Evolutionary conservation across 1,284 basidiomycete genomes (phyloP).

Genomic region (Laetiporus sulphureus): DNA sequence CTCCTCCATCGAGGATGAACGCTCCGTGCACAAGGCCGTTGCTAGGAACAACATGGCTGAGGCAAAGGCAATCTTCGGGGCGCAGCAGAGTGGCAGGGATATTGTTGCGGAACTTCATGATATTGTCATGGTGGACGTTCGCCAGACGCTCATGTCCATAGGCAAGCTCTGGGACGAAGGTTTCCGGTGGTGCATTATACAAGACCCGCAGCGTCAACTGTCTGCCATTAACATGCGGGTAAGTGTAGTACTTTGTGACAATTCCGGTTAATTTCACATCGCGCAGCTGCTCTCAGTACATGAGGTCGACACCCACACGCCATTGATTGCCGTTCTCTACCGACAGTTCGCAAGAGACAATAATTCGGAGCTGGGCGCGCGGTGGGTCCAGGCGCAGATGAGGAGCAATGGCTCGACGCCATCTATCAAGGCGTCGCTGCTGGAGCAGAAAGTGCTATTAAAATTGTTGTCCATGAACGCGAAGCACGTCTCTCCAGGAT

Average conservation of each 20-base stretch:
- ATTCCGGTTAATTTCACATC: not conserved
- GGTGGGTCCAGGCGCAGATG: conserved; percentile 10
- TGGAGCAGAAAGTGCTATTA: conserved; percentile 30
- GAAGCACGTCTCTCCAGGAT: conserved; percentile 25
- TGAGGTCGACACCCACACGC: conserved; percentile 21
- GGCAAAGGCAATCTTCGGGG: conserved; percentile 1
- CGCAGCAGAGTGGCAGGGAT: not conserved
- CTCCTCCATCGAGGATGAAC: not conserved
- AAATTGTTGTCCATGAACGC: conserved; percentile 30
- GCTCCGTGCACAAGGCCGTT: conserved; percentile 6
- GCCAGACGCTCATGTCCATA: conserved; percentile 28
- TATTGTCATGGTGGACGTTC: conserved; percentile 30
- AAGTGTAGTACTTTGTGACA: too few relatives aligned
- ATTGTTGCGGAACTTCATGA: conserved; percentile 11
- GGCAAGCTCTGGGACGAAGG: conserved; percentile 23
- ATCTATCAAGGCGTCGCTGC: conserved; percentile 20
- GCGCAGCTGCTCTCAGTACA: conserved; percentile 26
- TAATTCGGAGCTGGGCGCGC: conserved; percentile 9
- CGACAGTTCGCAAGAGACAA: conserved; percentile 11
- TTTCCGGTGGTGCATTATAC: conserved; percentile 18
- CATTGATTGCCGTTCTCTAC: conserved; percentile 29
- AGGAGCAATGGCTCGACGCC: not conserved
- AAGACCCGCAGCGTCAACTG: conserved; percentile 17
- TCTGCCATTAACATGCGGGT: conserved; percentile 28
- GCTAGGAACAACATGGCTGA: conserved; percentile 13